phyloP scores from a whole-genome alignment of 2,329 filamentous ascomycete genomes.

The Ophiostoma australiae region DNA sequence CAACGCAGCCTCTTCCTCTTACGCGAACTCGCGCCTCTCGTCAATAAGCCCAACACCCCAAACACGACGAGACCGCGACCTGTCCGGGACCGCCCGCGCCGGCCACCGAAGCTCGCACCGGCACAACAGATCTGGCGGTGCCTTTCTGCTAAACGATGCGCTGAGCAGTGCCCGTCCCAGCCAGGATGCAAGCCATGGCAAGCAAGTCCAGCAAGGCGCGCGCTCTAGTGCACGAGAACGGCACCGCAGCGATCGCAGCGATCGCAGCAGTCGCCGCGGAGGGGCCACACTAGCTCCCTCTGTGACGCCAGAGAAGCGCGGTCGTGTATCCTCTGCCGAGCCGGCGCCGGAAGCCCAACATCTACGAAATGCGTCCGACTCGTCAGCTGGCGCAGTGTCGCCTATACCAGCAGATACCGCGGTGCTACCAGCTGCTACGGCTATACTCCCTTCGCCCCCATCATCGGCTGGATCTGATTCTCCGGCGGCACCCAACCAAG shows the following conservation, averaged over 20 bases:
- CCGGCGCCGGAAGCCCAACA: neutral
- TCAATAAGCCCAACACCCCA: neutral
- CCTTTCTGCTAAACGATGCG: conserved; percentile 48
- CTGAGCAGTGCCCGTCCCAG: conserved; percentile 31
- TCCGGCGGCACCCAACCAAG: neutral
- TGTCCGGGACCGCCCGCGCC: neutral
- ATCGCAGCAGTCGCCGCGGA: neutral
- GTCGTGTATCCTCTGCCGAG: neutral
- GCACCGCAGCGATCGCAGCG: neutral
- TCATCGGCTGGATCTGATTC: neutral
- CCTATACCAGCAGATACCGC: neutral
- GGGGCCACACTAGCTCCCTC: neutral
- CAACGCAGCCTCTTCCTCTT: neutral
- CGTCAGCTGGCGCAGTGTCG: neutral
- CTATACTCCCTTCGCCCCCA: conserved; percentile 21
- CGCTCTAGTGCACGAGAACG: neutral
- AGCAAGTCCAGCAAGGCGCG: neutral
- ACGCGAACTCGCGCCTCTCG: neutral
- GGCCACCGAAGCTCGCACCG: conserved; percentile 20
- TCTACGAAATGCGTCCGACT: neutral
- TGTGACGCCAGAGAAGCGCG: conserved; percentile 1
- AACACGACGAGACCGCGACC: neutral
- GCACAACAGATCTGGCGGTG: conserved; percentile 42
- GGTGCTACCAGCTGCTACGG: neutral
- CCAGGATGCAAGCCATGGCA: neutral